A percentile compares a stretch with the other conserved stretches of the same genome.
These are phyloP conservation scores for Wickerhamomyces chambardii DNA, from an alignment of 805 yeast species.

Conservation along the genomic window DNA sequence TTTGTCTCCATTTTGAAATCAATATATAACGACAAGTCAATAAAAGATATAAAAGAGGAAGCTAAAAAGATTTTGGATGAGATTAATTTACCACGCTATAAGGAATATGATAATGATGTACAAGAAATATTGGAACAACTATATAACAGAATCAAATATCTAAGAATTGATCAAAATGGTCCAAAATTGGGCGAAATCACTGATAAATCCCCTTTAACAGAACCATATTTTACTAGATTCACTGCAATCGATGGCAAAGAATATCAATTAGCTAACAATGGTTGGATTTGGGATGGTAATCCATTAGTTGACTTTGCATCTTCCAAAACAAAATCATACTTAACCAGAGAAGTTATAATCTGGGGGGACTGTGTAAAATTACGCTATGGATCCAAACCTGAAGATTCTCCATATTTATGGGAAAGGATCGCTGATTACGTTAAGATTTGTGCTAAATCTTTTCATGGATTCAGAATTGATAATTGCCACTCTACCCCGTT, in stretches of 20 bases:
- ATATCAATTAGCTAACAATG: conserved; percentile 84
- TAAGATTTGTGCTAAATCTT: conserved; percentile 57
- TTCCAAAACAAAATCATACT: conserved; percentile 63
- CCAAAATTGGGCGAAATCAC: conserved; percentile 69
- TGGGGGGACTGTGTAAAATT: conserved; percentile 98
- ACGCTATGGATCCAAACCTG: conserved; percentile 69
- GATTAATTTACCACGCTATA: conserved; percentile 65
- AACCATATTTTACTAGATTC: conserved; percentile 82
- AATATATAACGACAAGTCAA: conserved; percentile 21
- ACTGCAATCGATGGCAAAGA: conserved; percentile 38
- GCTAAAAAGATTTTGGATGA: conserved; percentile 60
- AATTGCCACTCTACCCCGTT: conserved; percentile 95
- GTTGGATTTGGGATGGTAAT: conserved; percentile 98
- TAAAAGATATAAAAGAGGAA: conserved; percentile 23
- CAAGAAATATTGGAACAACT: conserved; percentile 58
- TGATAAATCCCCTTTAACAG: conserved; percentile 54
- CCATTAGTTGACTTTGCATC: conserved; percentile 94
- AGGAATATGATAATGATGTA: conserved; percentile 67
- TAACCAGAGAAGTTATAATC: conserved; percentile 86
- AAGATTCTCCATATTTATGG: conserved; percentile 90
- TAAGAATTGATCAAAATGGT: conserved; percentile 73
- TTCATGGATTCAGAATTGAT: conserved; percentile 88
- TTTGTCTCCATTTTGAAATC: conserved; percentile 44
- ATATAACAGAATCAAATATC: conserved; percentile 65
- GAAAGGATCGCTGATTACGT: conserved; percentile 76